Evolutionary conservation across 257 asterid genomes (phyloP).

Genomic region (Fraxinus americana): DNA sequence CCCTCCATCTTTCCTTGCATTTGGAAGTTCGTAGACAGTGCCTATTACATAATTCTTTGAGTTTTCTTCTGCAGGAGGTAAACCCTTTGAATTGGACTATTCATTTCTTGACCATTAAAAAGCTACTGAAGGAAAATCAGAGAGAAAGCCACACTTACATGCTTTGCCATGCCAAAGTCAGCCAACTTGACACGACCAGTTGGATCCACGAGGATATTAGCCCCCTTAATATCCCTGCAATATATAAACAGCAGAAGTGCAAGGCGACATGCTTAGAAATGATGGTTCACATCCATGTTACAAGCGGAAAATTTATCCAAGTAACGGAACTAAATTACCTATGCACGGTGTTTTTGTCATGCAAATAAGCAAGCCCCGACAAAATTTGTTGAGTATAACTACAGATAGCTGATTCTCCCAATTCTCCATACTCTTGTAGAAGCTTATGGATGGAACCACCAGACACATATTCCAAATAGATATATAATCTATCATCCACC

Average conservation of each 20-base stretch:
- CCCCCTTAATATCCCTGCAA: conserved; percentile 97
- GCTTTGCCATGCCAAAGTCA: conserved; percentile 99
- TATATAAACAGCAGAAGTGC: conserved; percentile 17
- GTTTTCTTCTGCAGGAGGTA: background rate
- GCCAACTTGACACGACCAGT: conserved; percentile 94
- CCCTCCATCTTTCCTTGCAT: background rate
- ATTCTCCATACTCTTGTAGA: conserved; percentile 86
- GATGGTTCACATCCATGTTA: conserved; percentile 15
- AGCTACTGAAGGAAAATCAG: background rate
- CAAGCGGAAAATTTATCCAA: conserved; percentile 23
- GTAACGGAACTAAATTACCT: conserved; percentile 48
- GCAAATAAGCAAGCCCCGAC: conserved; percentile 91
- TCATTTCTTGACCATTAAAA: background rate
- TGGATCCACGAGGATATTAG: conserved; percentile 96
- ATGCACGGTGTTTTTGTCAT: conserved; percentile 86
- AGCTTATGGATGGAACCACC: conserved; percentile 97
- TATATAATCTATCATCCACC: conserved; percentile 88
- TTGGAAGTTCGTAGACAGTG: background rate
- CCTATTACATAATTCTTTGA: background rate
- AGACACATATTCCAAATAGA: conserved; percentile 91
- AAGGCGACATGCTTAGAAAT: conserved; percentile 7
- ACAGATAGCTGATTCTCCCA: conserved; percentile 93
- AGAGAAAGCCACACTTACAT: conserved; percentile 57
- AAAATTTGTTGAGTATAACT: conserved; percentile 94
- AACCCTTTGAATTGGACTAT: background rate